A percentile compares a stretch with the other conserved stretches of the same genome.
phyloP scores from a whole-genome alignment of 495 filamentous ascomycete species.

The Annulohypoxylon nitens region DNA sequence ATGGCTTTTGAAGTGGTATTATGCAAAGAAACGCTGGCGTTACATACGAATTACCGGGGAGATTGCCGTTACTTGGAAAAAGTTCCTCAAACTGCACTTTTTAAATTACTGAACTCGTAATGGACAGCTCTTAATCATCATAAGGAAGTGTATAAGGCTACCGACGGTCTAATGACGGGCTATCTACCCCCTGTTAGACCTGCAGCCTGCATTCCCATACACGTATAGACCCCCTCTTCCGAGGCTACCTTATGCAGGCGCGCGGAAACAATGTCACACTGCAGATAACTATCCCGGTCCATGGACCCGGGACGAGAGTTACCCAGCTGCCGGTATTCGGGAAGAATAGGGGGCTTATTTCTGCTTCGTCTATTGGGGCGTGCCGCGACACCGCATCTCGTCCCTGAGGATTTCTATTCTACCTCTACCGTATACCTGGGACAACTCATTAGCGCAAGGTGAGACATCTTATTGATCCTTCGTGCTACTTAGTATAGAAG shows the following conservation, averaged over 20 bases:
- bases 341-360: neutral
- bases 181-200: constrained; percentile 10
- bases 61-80: neutral
- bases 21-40: neutral
- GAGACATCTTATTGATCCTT: neutral
- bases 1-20: neutral
- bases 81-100: constrained; percentile 19
- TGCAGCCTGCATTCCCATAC: constrained; percentile 4
- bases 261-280: constrained; percentile 26
- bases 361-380: constrained; percentile 3
- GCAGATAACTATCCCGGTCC: constrained; percentile 22
- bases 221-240: constrained; percentile 7
- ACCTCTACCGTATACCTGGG: neutral
- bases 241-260: constrained; percentile 5
- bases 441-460: too few species aligned
- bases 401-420: neutral
- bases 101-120: neutral
- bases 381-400: constrained; percentile 6
- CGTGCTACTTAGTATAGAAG: neutral
- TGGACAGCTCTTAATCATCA: neutral
- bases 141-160: neutral
- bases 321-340: constrained; percentile 16
- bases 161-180: constrained; percentile 1
- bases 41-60: neutral
- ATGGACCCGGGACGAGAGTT: constrained; percentile 17